Base-by-base conservation (phyloP, 192 early-diverging fungal genomes). In the Coemansia sp. region DNA sequence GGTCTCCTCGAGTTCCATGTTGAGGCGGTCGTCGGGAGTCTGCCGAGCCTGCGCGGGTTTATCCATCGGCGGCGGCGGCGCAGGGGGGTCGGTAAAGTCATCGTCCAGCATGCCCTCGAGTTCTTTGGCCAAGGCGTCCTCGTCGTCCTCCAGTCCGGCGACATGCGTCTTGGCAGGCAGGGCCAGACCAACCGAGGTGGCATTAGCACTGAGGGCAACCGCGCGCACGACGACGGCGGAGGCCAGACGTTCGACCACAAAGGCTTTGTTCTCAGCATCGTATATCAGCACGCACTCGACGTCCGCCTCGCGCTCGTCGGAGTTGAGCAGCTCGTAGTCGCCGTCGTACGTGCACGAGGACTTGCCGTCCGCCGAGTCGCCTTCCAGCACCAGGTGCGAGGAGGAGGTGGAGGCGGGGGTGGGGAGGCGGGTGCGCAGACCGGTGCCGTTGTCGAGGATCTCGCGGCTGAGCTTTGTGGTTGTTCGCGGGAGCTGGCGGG, bases 81-180 rank as follows among this genome's bases (percentile, higher is more conserved):
- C n/a, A n/a, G n/a, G n/a, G 13, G 30, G 48, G 24, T 55, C 67
- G 4, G 53, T 64, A 24, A 38, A 48, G 50, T 78, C 61, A 13
- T 77, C 64, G 49, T 60, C 56, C 11, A 78, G 55, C 59, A 71
- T 68, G 8, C 62, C 75, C 39, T 78, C 75, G 5, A 78, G 56
- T 46, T 78, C 75, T 55, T 68, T 71, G 8, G 75, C 75, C 44
- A 78, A 59, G 51, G 57, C 69, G 15, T 67, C 69, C 14, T 78
- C 75, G 39, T 19, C 15, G 21, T 23, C 25, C 22, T 11, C 15
- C n/a, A n/a, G n/a, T n/a, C n/a, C n/a, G n/a, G n/a, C n/a, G n/a
- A n/a, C 58, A 39, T 71, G 59, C 19, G 14, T 48, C 33, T 65
- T 71, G 15, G 56, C 33, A 7, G 75, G 75, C 37, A 78, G 46